These are phyloP conservation scores for Fusarium camptoceras DNA, from an alignment of 2,329 filamentous ascomycete genomes.

Conservation along the genomic window DNA sequence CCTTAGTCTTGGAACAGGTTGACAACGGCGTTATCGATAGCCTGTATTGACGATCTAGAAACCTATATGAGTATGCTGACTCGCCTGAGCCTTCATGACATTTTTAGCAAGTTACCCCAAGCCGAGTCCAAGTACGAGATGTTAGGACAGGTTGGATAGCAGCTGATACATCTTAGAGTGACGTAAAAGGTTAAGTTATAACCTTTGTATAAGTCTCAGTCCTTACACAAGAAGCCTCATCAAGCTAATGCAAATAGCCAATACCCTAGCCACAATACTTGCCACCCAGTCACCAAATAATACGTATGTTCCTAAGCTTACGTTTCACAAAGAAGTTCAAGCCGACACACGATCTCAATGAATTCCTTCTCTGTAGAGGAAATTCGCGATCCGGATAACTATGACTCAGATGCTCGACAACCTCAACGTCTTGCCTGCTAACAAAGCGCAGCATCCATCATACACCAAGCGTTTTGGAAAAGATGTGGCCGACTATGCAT, in stretches of 20 bases:
- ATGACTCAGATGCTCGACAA: constrained; percentile 18
- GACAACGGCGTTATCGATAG: background rate
- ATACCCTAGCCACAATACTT: background rate
- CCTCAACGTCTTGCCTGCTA: background rate
- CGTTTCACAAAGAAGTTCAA: background rate
- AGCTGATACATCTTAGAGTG: background rate
- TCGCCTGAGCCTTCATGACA: background rate
- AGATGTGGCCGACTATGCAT: constrained; percentile 5
- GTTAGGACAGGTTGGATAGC: background rate
- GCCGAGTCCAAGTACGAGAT: background rate
- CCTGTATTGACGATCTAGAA: background rate
- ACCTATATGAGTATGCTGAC: background rate
- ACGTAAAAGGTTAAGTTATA: background rate
- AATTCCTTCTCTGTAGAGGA: background rate
- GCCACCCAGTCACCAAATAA: background rate
- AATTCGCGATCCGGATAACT: background rate
- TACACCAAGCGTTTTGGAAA: constrained; percentile 7
- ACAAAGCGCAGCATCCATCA: background rate
- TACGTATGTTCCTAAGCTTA: background rate
- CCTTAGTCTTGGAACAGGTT: background rate
- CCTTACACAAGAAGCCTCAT: background rate
- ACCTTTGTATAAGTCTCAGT: background rate
- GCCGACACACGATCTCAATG: background rate
- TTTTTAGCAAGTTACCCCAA: background rate
- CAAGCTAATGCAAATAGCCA: background rate